Conservation (phyloP, 139 green algal genomes). For the Dunaliella primolecta region DNA sequence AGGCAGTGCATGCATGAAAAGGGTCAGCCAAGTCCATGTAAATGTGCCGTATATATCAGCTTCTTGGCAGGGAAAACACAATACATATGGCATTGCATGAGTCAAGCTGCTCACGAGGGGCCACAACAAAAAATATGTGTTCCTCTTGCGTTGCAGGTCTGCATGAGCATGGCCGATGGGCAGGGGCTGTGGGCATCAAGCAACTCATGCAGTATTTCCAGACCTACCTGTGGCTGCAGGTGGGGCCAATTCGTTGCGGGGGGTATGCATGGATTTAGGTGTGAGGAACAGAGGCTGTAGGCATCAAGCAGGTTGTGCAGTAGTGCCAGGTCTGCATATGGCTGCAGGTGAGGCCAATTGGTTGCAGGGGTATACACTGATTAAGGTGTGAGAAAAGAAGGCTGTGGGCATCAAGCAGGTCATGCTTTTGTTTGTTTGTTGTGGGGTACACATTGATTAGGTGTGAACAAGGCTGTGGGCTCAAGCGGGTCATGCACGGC, state of each 20-base stretch:
- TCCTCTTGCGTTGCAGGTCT: neutral
- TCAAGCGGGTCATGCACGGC: too few relatives aligned
- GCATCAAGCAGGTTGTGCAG: conserved; percentile 1
- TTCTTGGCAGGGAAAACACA: too few relatives aligned
- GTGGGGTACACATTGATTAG: too few relatives aligned
- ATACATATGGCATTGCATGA: too few relatives aligned
- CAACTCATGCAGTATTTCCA: conserved; percentile 2
- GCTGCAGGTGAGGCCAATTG: neutral
- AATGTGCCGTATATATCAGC: too few relatives aligned
- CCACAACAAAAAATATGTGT: neutral
- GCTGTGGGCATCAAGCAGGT: neutral
- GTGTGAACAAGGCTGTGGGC: too few relatives aligned
- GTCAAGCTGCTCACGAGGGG: too few relatives aligned
- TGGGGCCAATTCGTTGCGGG: neutral
- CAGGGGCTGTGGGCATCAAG: neutral
- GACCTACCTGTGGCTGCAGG: conserved; percentile 8
- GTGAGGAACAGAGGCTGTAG: neutral
- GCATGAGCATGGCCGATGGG: neutral
- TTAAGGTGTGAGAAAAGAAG: too few relatives aligned
- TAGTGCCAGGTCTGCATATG: conserved; percentile 2
- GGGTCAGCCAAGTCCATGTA: too few relatives aligned
- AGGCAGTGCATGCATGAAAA: too few relatives aligned
- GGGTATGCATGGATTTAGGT: neutral
- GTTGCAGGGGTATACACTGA: neutral
- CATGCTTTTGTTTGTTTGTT: too few relatives aligned